These are phyloP conservation scores for Fimicolochytrium jonesii DNA, from an alignment of 192 early-diverging fungal species.

Conservation along the genomic window DNA sequence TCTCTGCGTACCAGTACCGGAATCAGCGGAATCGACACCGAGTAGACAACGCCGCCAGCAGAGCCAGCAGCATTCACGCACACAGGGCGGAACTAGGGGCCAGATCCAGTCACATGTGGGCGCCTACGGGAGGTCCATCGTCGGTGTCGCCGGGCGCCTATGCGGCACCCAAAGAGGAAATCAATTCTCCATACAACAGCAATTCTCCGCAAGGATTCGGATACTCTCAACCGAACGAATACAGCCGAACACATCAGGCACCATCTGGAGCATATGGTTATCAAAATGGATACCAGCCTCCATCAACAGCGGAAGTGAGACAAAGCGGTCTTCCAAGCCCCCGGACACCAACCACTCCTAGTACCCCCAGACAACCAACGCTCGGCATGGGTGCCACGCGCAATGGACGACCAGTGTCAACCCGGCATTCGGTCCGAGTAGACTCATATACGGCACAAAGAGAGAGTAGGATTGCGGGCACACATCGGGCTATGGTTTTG, in stretches of 20 bases:
- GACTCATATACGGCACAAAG: constrained; percentile 4
- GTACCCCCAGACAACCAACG: too few relatives aligned
- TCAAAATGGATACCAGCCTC: background rate
- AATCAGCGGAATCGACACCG: background rate
- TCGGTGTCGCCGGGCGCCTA: background rate
- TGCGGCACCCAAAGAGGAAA: too few relatives aligned
- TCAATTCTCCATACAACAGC: too few relatives aligned
- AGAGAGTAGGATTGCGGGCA: background rate
- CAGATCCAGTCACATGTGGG: constrained; percentile 9
- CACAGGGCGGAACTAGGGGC: constrained; percentile 10
- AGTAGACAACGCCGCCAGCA: background rate
- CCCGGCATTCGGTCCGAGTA: constrained; percentile 3
- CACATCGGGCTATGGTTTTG: constrained; percentile 9
- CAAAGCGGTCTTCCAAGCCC: too few relatives aligned
- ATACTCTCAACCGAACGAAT: background rate
- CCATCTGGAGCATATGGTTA: background rate
- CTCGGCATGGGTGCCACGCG: background rate
- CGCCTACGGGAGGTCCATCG: background rate
- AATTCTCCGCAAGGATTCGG: too few relatives aligned
- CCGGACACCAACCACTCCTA: too few relatives aligned
- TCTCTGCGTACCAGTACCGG: background rate
- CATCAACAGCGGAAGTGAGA: too few relatives aligned
- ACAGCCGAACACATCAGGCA: background rate
- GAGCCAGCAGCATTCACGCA: background rate
- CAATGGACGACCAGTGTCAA: background rate